Percentiles rank a stretch among this genome's conserved stretches.
Evolutionary conservation across 1,284 basidiomycete species (phyloP).

Genomic region (Fomitopsis palustris): DNA sequence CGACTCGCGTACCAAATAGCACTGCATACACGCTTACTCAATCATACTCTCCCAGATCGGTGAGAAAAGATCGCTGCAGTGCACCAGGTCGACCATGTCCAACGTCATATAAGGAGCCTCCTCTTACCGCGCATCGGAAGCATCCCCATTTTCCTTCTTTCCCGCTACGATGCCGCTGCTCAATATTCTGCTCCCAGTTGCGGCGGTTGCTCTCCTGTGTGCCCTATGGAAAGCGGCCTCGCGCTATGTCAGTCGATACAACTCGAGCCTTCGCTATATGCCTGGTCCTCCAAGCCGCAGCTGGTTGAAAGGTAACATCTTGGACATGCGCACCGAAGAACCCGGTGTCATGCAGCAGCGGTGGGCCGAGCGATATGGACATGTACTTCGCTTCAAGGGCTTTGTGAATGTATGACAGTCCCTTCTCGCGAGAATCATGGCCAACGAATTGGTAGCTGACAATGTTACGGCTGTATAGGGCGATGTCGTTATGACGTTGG

Average conservation of each 20-base stretch:
- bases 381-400: conserved; percentile 42
- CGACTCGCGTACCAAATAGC: no score
- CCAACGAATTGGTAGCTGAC: neutral
- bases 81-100: no score
- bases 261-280: conserved; percentile 41
- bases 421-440: neutral
- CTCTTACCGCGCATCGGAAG: no score
- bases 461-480: conserved; percentile 24
- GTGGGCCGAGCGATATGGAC: conserved; percentile 56
- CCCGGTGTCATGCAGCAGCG: conserved; percentile 42
- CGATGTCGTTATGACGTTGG: conserved; percentile 38
- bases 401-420: conserved; percentile 41
- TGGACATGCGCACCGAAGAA: conserved; percentile 36
- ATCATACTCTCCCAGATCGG: no score
- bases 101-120: no score
- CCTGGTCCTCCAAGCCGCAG: conserved; percentile 48
- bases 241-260: conserved; percentile 18
- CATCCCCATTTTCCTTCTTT: neutral
- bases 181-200: neutral
- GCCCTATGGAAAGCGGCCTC: conserved; percentile 6
- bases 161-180: neutral
- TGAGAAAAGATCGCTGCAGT: no score
- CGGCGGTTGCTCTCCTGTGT: neutral
- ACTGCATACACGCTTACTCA: no score
- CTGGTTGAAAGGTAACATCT: conserved; percentile 51